Evolutionary conservation across 1,284 basidiomycete species (phyloP), one percentile per base, ranked within the genome.

Genomic region (Trichosporon sp.): DNA sequence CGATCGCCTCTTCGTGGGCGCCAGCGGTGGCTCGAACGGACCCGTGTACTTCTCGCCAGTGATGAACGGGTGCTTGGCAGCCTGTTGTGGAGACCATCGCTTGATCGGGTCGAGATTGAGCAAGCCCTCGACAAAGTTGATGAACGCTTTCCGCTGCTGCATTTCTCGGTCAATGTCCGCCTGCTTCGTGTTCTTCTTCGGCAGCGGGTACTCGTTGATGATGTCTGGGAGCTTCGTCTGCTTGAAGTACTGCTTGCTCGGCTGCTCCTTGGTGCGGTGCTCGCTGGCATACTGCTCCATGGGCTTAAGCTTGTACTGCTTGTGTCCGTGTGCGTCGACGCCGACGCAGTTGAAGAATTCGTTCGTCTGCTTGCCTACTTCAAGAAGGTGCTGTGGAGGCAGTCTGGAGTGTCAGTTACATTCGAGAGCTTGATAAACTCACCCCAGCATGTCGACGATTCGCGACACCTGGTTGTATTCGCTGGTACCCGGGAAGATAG

Each of bases 401-500:
- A 63, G 82, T 89, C 84, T 57, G 91, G 92, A 9, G n/a, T 2
- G 61, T 58, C 14, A 69, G 61, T 46, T 19, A 32, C 19, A 36
- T 5, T 11, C 34, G 7, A n/a, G 11, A 19, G 27, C 13, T 5
- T 8, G 3, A 10, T n/a, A 6, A n/a, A 83, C 89, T 59, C 78
- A 94, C 92, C 95, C 95, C 33, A 99, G 87, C 95, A 99, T 98
- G 76, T 98, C 95, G 46, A 96, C 89, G 68, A 99, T 98, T 60
- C 95, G 85, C 40, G 92, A 95, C 61, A 98, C 86, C 78, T 99
- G 95, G 81, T 99, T 99, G 82, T 97, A 99, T 81, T 99, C 96
- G 83, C 92, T 95, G 23, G 96, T 98, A 25, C 95, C 96, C 1
- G 95, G 95, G 83, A 99, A 99, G 33, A 99, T 83, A 16, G 95